phyloP scores from a whole-genome alignment of 805 yeast genomes.

The Cyberlindnera maclurae region DNA sequence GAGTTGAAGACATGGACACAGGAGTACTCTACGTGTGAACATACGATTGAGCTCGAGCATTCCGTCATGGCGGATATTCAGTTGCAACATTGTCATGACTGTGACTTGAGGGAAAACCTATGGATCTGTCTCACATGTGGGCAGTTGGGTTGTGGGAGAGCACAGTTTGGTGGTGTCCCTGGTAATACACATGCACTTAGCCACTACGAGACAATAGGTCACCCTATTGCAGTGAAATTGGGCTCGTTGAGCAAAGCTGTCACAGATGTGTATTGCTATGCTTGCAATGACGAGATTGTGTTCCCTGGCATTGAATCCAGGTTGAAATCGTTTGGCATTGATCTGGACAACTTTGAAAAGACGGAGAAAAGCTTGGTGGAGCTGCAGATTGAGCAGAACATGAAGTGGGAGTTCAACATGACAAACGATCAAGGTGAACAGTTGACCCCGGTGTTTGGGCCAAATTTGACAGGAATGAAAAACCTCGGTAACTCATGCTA shows the following conservation, averaged over 20 bases:
- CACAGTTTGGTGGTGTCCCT: constrained; percentile 89
- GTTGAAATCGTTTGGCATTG: constrained; percentile 60
- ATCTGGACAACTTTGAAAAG: constrained; percentile 44
- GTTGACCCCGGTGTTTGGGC: constrained; percentile 62
- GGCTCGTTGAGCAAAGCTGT: constrained; percentile 80
- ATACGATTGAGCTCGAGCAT: constrained; percentile 52
- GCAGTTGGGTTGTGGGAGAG: constrained; percentile 87
- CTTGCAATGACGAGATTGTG: constrained; percentile 81
- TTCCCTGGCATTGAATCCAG: constrained; percentile 50
- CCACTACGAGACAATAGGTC: constrained; percentile 57
- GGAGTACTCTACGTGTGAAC: constrained; percentile 75
- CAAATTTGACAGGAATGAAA: constrained; percentile 74
- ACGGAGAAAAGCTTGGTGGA: constrained; percentile 88
- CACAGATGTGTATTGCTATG: constrained; percentile 84
- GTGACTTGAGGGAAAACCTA: constrained; percentile 67
- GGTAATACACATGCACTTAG: constrained; percentile 87
- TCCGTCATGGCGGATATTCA: constrained; percentile 23
- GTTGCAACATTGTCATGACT: constrained; percentile 41
- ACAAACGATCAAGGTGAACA: constrained; percentile 62
- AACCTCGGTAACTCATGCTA: constrained; percentile 94
- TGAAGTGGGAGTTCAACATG: constrained; percentile 89
- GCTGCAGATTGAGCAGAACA: constrained; percentile 84
- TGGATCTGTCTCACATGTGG: constrained; percentile 96
- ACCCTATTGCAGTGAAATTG: constrained; percentile 81
- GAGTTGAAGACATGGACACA: constrained; percentile 91